Evolutionary conservation across 1,139 yeast genomes (phyloP).

Genomic region (Taphrina wiesneri): DNA sequence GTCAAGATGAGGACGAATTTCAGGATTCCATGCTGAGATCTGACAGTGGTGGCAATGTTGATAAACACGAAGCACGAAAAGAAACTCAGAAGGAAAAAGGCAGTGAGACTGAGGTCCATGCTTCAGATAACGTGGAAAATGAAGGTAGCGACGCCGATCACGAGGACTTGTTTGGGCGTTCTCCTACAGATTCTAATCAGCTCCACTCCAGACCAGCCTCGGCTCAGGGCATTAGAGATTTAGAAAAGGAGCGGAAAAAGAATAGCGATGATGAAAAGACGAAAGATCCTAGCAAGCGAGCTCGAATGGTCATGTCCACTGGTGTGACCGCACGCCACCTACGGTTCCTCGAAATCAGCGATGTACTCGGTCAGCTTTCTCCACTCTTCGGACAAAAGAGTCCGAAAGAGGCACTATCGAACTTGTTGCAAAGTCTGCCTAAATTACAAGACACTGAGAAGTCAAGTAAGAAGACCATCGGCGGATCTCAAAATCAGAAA

Average conservation of each 20-base stretch:
- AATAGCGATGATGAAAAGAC: constrained; percentile 14
- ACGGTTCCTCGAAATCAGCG: constrained; percentile 22
- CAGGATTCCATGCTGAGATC: neutral
- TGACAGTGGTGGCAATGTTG: neutral
- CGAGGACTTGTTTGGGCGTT: constrained; percentile 12
- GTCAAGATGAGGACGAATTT: neutral
- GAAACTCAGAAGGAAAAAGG: neutral
- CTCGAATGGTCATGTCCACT: constrained; percentile 20
- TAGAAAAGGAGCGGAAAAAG: neutral
- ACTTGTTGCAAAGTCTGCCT: constrained; percentile 17
- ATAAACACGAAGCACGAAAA: neutral
- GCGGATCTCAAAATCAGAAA: neutral
- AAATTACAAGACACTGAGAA: neutral
- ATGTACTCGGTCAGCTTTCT: constrained; percentile 23
- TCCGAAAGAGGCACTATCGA: constrained; percentile 3
- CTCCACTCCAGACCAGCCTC: constrained; percentile 1
- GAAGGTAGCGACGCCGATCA: constrained; percentile 4
- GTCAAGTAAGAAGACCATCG: neutral
- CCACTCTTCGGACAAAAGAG: constrained; percentile 17
- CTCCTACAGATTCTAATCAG: constrained; percentile 13
- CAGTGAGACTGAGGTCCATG: neutral
- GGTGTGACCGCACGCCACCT: constrained; percentile 30
- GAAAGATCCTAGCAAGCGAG: constrained; percentile 6
- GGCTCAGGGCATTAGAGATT: neutral
- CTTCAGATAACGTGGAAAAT: neutral